These are phyloP conservation scores for Fusarium sp. DNA, from an alignment of 2,329 filamentous ascomycete species.

Conservation along the genomic window DNA sequence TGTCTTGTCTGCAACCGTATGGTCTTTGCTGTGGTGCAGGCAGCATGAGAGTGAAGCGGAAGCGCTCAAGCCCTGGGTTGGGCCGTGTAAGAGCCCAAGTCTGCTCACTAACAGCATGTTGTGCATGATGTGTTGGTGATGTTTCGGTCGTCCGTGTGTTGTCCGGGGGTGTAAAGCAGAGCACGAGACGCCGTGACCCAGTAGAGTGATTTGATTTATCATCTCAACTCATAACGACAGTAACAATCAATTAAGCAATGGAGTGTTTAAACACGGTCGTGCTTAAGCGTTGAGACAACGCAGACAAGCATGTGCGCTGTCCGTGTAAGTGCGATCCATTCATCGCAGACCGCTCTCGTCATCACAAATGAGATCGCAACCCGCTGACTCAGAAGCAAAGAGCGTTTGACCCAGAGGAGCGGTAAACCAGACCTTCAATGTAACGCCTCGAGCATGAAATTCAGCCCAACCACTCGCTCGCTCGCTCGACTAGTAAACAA, in stretches of 20 bases:
- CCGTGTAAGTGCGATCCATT: slow-evolving; percentile 7
- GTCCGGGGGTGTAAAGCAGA: background rate
- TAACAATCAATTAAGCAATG: background rate
- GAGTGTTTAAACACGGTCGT: background rate
- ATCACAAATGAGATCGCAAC: slow-evolving; percentile 16
- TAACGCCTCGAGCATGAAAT: slow-evolving; percentile 14
- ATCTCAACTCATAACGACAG: slow-evolving; percentile 14
- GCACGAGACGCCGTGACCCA: slow-evolving; percentile 10
- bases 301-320: background rate
- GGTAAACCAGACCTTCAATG: slow-evolving; percentile 27
- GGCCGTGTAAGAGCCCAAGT: slow-evolving; percentile 39
- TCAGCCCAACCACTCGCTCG: slow-evolving; percentile 15
- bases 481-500: background rate
- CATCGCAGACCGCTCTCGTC: background rate
- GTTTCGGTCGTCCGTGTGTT: slow-evolving; percentile 14
- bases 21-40: slow-evolving; percentile 21
- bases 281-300: slow-evolving; percentile 11
- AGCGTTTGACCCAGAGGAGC: slow-evolving; percentile 29
- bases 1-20: slow-evolving; percentile 13
- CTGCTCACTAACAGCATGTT: slow-evolving; percentile 41
- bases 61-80: slow-evolving; percentile 38
- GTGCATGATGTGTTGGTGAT: slow-evolving; percentile 35
- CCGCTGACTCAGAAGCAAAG: slow-evolving; percentile 18
- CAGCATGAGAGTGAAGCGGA: slow-evolving; percentile 1
- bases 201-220: slow-evolving; percentile 8